These are phyloP conservation scores for Panicum miliaceum DNA, from an alignment of 176 grass and related monocot species.

Conservation along the genomic window DNA sequence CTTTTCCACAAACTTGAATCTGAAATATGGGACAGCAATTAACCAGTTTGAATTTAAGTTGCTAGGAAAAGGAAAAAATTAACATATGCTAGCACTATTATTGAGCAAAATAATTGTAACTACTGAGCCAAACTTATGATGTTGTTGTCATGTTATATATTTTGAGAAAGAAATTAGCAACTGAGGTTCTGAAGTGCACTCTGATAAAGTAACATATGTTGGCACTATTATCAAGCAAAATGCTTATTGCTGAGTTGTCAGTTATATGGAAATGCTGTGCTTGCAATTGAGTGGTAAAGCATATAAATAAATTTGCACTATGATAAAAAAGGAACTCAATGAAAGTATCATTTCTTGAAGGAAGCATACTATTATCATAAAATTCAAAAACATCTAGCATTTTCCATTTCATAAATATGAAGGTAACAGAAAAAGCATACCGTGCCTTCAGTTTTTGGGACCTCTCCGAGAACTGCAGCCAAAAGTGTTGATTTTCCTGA, in stretches of 20 bases:
- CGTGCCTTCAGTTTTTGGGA: slow-evolving; percentile 62
- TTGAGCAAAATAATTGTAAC: slow-evolving; percentile 4
- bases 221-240: no score
- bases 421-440: slow-evolving; percentile 50
- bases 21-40: slow-evolving; percentile 40
- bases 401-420: slow-evolving; percentile 3
- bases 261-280: slow-evolving; percentile 16
- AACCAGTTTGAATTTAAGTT: background rate
- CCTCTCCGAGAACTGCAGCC: slow-evolving; percentile 83
- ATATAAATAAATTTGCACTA: background rate
- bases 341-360: background rate
- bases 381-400: background rate
- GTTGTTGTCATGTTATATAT: background rate
- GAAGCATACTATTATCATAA: slow-evolving; percentile 15
- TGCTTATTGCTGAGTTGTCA: background rate
- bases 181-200: slow-evolving; percentile 9
- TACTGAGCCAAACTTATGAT: background rate
- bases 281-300: background rate
- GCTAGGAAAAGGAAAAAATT: background rate
- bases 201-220: no score
- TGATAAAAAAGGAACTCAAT: background rate
- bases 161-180: slow-evolving; percentile 25
- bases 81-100: background rate
- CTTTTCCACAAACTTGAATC: slow-evolving; percentile 81
- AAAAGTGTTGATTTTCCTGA: slow-evolving; percentile 92